These are phyloP conservation scores for Drechslerella stenobrocha DNA, from an alignment of 2,329 filamentous ascomycete genomes.

Conservation along the genomic window DNA sequence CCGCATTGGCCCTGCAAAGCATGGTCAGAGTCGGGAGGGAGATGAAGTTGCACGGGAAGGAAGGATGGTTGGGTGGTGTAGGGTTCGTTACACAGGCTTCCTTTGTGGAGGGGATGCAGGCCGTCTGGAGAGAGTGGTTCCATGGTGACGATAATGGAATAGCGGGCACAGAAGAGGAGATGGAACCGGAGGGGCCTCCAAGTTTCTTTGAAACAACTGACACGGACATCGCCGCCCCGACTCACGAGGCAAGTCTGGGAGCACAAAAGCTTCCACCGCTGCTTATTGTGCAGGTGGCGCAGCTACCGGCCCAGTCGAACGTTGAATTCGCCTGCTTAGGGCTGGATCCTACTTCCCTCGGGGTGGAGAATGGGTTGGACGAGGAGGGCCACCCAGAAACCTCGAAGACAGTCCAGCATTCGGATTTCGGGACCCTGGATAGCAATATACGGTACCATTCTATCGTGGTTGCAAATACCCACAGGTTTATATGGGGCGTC, in stretches of 20 bases:
- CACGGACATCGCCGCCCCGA: constrained; percentile 52
- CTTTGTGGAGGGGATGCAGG: constrained; percentile 47
- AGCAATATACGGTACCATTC: constrained; percentile 9
- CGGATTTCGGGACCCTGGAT: not conserved
- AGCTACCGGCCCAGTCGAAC: constrained; percentile 71
- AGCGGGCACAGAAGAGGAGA: constrained; percentile 52
- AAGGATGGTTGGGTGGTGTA: constrained; percentile 74
- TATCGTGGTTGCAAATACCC: constrained; percentile 9
- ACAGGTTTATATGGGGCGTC: constrained; percentile 32
- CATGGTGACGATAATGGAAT: constrained; percentile 54
- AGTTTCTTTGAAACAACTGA: constrained; percentile 50
- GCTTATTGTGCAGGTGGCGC: constrained; percentile 74
- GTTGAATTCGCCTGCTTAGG: constrained; percentile 71
- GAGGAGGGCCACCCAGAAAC: constrained; percentile 10
- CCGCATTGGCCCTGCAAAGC: constrained; percentile 79
- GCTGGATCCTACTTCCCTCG: constrained; percentile 47
- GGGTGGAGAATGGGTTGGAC: constrained; percentile 19
- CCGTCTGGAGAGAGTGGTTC: constrained; percentile 51
- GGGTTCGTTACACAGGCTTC: constrained; percentile 62
- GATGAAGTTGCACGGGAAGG: constrained; percentile 63
- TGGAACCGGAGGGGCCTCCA: constrained; percentile 54
- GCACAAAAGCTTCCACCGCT: constrained; percentile 63
- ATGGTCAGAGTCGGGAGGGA: constrained; percentile 78
- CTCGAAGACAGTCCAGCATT: constrained; percentile 6
- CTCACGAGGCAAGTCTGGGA: constrained; percentile 49